Evolutionary conservation across 1,139 yeast genomes (phyloP).

Genomic region (Entelexis sorbosivorans): DNA sequence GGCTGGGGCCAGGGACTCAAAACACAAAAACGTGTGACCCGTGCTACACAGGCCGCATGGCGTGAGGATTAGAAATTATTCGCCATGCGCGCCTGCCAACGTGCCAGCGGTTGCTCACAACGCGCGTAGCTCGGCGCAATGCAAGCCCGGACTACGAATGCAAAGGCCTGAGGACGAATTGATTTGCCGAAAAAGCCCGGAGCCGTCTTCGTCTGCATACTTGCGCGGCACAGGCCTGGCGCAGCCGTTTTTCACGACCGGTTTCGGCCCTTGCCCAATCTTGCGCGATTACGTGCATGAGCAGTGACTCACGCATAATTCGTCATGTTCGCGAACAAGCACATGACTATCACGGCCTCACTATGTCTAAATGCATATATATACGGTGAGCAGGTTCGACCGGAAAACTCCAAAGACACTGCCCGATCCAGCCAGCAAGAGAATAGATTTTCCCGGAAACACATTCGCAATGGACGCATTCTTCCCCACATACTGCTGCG

Average conservation of each 20-base stretch:
- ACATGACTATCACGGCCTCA: conserved; percentile 7
- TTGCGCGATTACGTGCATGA: conserved; percentile 5
- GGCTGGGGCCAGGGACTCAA: background rate
- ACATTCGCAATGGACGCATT: conserved; percentile 20
- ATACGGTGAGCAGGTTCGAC: background rate
- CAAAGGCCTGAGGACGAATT: background rate
- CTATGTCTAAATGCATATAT: background rate
- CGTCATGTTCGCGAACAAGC: conserved; percentile 17
- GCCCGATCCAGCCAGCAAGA: background rate
- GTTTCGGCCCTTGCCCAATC: background rate
- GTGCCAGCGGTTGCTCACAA: background rate
- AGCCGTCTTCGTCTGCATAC: background rate
- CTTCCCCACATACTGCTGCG: conserved; percentile 29
- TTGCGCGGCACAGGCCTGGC: too few species aligned
- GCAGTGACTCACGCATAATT: conserved; percentile 9
- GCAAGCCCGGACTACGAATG: too few species aligned
- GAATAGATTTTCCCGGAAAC: background rate
- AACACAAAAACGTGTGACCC: background rate
- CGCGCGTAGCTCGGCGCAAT: too few species aligned
- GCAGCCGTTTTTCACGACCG: background rate
- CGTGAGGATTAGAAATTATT: conserved; percentile 3
- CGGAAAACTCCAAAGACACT: background rate
- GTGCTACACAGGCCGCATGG: conserved; percentile 2
- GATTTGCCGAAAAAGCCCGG: background rate
- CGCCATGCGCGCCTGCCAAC: background rate